phyloP scores from a whole-genome alignment of 768 basidiomycete species.

The Sporobolomyces phaffii region DNA sequence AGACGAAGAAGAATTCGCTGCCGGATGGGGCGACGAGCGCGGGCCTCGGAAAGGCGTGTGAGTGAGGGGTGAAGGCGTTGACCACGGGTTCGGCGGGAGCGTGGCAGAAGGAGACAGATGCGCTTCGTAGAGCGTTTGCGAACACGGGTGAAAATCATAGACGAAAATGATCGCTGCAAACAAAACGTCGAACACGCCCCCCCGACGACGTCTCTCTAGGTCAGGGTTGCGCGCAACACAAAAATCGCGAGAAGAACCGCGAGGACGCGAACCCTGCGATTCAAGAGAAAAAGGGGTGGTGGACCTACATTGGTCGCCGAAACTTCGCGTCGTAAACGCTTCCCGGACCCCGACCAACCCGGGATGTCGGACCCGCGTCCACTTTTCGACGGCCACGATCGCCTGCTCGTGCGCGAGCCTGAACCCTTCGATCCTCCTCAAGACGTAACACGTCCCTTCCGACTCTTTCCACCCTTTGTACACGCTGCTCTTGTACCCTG shows the following conservation, averaged over 20 bases:
- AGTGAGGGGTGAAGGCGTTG: slow-evolving; percentile 49
- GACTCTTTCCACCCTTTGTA: slow-evolving; percentile 72
- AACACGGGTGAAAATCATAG: slow-evolving; percentile 79
- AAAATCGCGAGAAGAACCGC: no score
- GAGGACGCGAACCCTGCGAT: no score
- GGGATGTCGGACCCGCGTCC: slow-evolving; percentile 79
- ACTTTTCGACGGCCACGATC: slow-evolving; percentile 73
- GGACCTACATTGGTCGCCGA: slow-evolving; percentile 79
- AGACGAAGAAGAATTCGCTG: slow-evolving; percentile 19
- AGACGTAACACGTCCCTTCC: slow-evolving; percentile 69
- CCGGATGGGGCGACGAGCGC: slow-evolving; percentile 57
- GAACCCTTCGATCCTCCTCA: slow-evolving; percentile 85
- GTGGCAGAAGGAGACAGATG: slow-evolving; percentile 55
- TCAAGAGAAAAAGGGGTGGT: not conserved
- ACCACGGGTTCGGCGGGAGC: slow-evolving; percentile 39
- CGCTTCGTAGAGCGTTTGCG: slow-evolving; percentile 68
- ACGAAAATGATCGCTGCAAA: slow-evolving; percentile 75
- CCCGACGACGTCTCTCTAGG: no score
- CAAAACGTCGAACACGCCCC: no score
- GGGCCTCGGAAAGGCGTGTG: slow-evolving; percentile 62
- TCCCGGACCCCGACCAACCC: slow-evolving; percentile 75
- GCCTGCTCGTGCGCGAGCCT: slow-evolving; percentile 74
- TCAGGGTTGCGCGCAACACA: no score
- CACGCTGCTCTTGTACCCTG: slow-evolving; percentile 70
- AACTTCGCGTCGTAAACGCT: slow-evolving; percentile 89